phyloP scores from a whole-genome alignment of 495 filamentous ascomycete genomes.

The Neurospora hispaniola region DNA sequence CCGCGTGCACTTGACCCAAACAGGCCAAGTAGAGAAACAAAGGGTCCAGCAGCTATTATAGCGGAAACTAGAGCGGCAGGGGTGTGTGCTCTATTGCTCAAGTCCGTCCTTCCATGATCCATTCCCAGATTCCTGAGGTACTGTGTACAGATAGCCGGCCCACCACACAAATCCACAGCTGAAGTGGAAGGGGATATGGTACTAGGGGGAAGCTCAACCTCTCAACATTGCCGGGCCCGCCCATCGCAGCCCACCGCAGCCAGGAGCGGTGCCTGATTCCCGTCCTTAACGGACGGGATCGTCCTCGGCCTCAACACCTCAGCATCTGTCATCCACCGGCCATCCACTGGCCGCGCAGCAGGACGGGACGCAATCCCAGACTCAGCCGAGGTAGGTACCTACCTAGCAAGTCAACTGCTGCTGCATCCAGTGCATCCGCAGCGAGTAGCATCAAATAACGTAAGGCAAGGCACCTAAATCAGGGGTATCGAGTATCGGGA shows the following conservation, averaged over 20 bases:
- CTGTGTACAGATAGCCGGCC: not conserved
- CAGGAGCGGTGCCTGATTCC: not conserved
- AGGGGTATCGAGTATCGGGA: no score
- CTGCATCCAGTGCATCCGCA: not conserved
- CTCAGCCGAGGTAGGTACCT: not conserved
- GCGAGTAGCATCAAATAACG: not conserved
- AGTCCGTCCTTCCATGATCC: not conserved
- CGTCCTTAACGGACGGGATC: not conserved
- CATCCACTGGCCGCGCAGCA: not conserved
- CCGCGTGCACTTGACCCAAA: not conserved
- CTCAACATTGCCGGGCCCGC: not conserved
- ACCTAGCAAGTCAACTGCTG: not conserved
- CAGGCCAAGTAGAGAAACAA: slow-evolving; percentile 1
- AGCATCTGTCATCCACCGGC: not conserved
- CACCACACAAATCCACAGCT: not conserved
- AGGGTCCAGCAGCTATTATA: not conserved
- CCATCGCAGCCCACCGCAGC: not conserved
- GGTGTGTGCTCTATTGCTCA: not conserved
- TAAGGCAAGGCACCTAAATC: not conserved
- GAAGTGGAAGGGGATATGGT: not conserved
- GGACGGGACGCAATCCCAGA: not conserved
- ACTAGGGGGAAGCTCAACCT: not conserved
- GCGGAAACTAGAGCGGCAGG: not conserved
- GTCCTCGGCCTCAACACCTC: not conserved
- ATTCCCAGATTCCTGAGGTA: slow-evolving; percentile 1